Base-by-base conservation (phyloP, 1,139 yeast species). In the Trichomonascaceae sp. region DNA sequence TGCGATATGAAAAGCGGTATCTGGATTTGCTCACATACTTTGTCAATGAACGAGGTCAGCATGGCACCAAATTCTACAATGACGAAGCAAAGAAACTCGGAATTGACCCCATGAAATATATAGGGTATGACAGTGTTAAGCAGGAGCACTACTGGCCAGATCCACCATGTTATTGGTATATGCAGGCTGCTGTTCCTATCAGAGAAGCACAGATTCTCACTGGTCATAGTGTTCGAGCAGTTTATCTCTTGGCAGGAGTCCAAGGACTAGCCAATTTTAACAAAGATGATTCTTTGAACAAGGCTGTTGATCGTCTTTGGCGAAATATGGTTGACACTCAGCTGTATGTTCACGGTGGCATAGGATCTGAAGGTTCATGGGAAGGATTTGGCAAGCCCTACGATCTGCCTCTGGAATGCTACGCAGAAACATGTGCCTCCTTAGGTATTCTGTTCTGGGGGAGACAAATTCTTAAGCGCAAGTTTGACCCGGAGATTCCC, bases 301-400 rank as follows among this genome's bases (percentile, higher is more conserved):
- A 54, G 5, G 57, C 64, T 0, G 66, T 63, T n/a, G 38, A 47
- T n/a, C 53, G 49, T 13, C 53, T 65, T 12, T 64, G 64, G 57
- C 56, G 58, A 39, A 62, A 65, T 51, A 61, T 63, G 65, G 56
- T 64, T 15, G 66, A 61, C 51, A 58, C 56, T 10, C 64, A 65
- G 47, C 50, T 65, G 51, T 63, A 63, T 49, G 61, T 64, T 22
- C 64, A 61, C 53, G 68, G 68, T 19, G 68, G 68, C 10, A 64
- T 65, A 53, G 68, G 68, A 1, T 48, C 68, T 8, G 54, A 60
- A 41, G 55, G 39, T 19, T 54, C 57, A 27, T 65, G 65, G 64
- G 68, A 65, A 58, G 68, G 68, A 1, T 65, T 65, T 54, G 68
- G 66, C 18, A 61, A 59, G 20, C 51, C 57, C 18, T 65, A 61